These are phyloP conservation scores for button mushroom (Agaricus bisporus) DNA, from an alignment of 768 basidiomycete species.

Conservation along the genomic window DNA sequence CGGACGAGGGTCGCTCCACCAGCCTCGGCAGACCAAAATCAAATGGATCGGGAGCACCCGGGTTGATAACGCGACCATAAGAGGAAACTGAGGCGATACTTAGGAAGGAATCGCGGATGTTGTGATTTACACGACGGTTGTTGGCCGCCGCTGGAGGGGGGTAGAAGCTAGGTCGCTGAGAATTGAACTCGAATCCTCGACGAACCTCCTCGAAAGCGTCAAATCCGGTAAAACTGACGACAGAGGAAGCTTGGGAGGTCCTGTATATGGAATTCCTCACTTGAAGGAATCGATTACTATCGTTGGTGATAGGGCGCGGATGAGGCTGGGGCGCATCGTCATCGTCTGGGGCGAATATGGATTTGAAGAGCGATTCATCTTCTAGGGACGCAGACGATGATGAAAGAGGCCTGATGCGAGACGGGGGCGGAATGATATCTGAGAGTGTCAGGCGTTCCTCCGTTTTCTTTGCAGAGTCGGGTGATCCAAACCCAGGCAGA, in stretches of 20 bases:
- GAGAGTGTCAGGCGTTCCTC: slow-evolving; percentile 51
- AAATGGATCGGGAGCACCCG: slow-evolving; percentile 66
- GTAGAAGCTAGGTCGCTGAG: slow-evolving; percentile 60
- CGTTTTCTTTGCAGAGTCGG: slow-evolving; percentile 15
- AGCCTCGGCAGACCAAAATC: slow-evolving; percentile 57
- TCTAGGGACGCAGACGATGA: slow-evolving; percentile 35
- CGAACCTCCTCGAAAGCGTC: slow-evolving; percentile 77
- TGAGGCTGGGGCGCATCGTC: slow-evolving; percentile 29
- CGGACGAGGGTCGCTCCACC: slow-evolving; percentile 49
- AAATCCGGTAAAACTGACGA: slow-evolving; percentile 62
- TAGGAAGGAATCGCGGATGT: slow-evolving; percentile 52
- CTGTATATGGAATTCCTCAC: slow-evolving; percentile 22
- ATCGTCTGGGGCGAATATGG: slow-evolving; percentile 43
- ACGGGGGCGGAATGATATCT: slow-evolving; percentile 68
- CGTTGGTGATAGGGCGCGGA: slow-evolving; percentile 36
- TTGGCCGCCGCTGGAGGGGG: slow-evolving; percentile 34
- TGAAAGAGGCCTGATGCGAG: slow-evolving; percentile 44
- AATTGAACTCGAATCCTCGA: slow-evolving; percentile 69
- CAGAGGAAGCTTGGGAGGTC: slow-evolving; percentile 42
- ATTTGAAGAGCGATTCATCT: slow-evolving; percentile 48
- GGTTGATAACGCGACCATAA: slow-evolving; percentile 60
- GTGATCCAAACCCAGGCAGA: slow-evolving; percentile 21
- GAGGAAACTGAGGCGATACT: slow-evolving; percentile 80
- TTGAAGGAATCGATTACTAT: slow-evolving; percentile 19
- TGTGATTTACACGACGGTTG: slow-evolving; percentile 32